These are phyloP conservation scores for Lentinula detonsa DNA, from an alignment of 768 basidiomycete species.

Conservation along the genomic window DNA sequence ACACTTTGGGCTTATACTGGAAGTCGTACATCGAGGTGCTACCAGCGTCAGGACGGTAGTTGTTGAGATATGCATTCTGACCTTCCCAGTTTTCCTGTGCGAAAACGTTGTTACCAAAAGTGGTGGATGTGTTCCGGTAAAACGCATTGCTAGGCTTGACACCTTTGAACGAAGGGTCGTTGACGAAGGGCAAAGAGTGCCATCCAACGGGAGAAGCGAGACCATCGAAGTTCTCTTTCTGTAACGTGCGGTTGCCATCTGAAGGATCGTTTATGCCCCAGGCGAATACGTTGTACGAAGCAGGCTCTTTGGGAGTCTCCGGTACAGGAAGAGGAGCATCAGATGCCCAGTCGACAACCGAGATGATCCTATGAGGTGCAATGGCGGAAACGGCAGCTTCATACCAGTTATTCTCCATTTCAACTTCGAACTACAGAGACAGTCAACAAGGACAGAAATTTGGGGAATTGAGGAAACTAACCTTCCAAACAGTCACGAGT, in stretches of 20 bases:
- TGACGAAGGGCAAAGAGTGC: constrained; percentile 73
- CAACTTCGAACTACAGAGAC: constrained; percentile 68
- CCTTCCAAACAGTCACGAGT: constrained; percentile 81
- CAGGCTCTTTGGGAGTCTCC: constrained; percentile 20
- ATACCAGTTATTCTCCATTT: constrained; percentile 96
- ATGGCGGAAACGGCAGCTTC: constrained; percentile 77
- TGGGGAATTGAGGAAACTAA: constrained; percentile 21
- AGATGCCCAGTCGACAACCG: constrained; percentile 93
- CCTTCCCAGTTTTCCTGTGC: constrained; percentile 95
- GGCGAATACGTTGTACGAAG: constrained; percentile 67
- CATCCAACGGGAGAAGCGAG: constrained; percentile 87
- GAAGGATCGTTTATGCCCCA: constrained; percentile 87
- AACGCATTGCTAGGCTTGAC: constrained; percentile 22
- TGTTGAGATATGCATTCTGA: constrained; percentile 54
- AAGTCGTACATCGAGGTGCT: constrained; percentile 56
- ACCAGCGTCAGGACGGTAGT: constrained; percentile 76
- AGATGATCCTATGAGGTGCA: constrained; percentile 74
- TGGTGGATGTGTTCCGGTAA: constrained; percentile 69
- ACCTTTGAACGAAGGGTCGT: constrained; percentile 51
- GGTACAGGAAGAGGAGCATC: constrained; percentile 52
- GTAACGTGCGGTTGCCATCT: constrained; percentile 52
- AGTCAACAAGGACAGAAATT: not conserved
- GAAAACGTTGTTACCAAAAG: constrained; percentile 88
- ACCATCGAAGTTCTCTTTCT: constrained; percentile 66
- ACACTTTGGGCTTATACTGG: constrained; percentile 63